Conservation (phyloP, 495 filamentous ascomycete genomes). For the Aspergillus egyptiacus region DNA sequence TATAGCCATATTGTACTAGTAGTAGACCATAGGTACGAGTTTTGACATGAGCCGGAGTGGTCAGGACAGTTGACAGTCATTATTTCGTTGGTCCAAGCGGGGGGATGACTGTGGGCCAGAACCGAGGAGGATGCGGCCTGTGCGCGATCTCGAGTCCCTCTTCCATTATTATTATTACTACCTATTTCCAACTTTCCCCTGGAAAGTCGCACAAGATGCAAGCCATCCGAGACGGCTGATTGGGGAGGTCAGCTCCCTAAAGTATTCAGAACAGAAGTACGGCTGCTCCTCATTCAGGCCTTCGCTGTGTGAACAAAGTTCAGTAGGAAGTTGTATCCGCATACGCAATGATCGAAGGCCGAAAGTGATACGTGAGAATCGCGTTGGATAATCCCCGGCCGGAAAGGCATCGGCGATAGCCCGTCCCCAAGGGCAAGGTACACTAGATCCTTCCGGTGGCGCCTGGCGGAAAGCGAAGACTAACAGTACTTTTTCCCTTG, state of each 20-base stretch:
- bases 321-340: not conserved
- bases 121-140: conserved; percentile 20
- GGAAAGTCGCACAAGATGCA: conserved; percentile 15
- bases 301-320: not conserved
- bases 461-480: no score
- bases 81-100: no score
- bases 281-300: not conserved
- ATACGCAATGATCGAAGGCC: not conserved
- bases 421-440: conserved; percentile 8
- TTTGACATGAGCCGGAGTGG: not conserved
- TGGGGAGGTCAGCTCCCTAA: not conserved
- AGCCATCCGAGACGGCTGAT: conserved; percentile 15
- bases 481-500: no score
- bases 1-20: no score
- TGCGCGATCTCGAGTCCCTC: conserved; percentile 17
- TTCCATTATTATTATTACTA: no score
- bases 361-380: not conserved
- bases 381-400: not conserved
- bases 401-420: conserved; percentile 13
- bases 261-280: conserved; percentile 1
- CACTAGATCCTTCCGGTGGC: conserved; percentile 3
- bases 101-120: conserved; percentile 4
- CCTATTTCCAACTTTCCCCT: no score
- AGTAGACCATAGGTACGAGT: no score
- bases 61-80: not conserved